Base-by-base conservation (phyloP, 192 early-diverging fungal species). In the Backusella luteola region DNA sequence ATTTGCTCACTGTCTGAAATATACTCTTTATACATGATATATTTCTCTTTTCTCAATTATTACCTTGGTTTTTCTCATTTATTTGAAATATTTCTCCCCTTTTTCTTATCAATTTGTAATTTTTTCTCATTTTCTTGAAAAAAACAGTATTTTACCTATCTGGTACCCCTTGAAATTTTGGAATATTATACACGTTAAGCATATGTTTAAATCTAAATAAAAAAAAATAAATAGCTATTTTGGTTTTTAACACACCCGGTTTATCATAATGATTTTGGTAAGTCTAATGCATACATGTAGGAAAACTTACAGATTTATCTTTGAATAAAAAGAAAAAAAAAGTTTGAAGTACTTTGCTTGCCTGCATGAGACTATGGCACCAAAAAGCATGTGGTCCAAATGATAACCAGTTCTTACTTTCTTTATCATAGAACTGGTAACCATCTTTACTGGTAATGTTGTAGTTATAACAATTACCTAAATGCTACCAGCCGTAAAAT, bases 391-490 rank as follows among this genome's bases (percentile, higher is more conserved):
- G 23, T 63, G 26, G 56, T 63, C 26, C 56, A 63, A 26, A 63
- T 63, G 56, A 63, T 63, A 63, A 63, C 6, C 56, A 63, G 23
- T 12, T 63, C 56, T 63, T 63, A 63, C 11, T 63, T 63, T 63
- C 23, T 63, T 29, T 63, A 63, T 26, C 38, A 44, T 63, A 63
- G 3, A 9, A 29, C 21, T 23, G 4, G 8, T 14, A 29, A 9
- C 26, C 5, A n/a, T 49, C 4, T 49, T 49, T 19, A 49, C n/a
- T 49, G 17, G 19, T 49, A 49, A n/a, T n/a, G 17, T n/a, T 49
- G 6, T n/a, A n/a, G 19, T 49, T n/a, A 17, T 49, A 49, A n/a
- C 17, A 44, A 44, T 14, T 44, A 44, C 42, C 15, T 44, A 44
- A 44, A 44, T 14, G 15, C 19, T 44, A 44, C 42, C 19, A 49